Conservation (phyloP, 371 early-diverging fungal genomes). For the Lichtheimia corymbifera region DNA sequence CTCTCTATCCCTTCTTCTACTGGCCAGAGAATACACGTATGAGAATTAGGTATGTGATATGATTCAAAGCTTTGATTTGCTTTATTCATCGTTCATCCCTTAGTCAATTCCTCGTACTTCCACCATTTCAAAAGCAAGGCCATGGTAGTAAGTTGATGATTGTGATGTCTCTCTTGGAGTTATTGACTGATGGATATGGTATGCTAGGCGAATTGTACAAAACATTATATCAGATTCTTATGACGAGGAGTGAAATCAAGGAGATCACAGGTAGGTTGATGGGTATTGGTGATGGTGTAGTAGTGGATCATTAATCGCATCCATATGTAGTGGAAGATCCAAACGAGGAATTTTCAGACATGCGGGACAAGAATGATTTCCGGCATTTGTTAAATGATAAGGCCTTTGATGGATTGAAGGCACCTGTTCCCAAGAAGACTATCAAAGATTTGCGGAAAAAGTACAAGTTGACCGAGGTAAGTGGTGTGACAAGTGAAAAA, state of each 20-base stretch:
- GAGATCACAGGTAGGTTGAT: conserved; percentile 59
- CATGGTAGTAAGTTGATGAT: conserved; percentile 68
- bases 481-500: neutral
- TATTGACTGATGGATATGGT: neutral
- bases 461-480: conserved; percentile 65
- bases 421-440: conserved; percentile 53
- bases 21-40: conserved; percentile 79
- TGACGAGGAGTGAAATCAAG: conserved; percentile 52
- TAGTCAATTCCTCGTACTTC: conserved; percentile 87
- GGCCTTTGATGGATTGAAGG: conserved; percentile 61
- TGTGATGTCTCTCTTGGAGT: neutral
- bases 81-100: neutral
- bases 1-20: conserved; percentile 80
- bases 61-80: neutral
- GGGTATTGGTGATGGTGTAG: neutral
- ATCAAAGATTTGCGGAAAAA: conserved; percentile 47
- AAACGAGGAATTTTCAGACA: conserved; percentile 82
- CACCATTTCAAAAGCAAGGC: conserved; percentile 83
- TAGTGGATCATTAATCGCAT: neutral
- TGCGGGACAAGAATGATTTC: conserved; percentile 86
- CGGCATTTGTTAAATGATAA: conserved; percentile 56
- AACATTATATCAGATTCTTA: conserved; percentile 60
- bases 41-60: conserved; percentile 69
- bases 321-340: conserved; percentile 82
- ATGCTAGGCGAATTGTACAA: conserved; percentile 60